Conservation (phyloP, 2,329 filamentous ascomycete genomes). For the Rutstroemia sp. region DNA sequence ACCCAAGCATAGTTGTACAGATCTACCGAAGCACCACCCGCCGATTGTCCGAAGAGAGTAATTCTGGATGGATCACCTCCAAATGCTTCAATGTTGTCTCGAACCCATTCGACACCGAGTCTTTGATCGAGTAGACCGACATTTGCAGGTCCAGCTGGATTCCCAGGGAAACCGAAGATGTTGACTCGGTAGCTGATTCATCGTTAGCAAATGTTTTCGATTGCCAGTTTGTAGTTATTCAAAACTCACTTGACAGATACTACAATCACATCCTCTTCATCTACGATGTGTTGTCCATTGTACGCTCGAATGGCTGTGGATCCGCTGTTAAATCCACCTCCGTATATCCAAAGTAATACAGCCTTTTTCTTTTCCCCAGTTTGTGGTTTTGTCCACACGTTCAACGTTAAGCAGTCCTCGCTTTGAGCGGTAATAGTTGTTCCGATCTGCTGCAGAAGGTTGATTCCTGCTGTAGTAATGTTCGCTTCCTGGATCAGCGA, state of each 20-base stretch:
- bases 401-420: slow-evolving; percentile 35
- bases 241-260: slow-evolving; percentile 39
- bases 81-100: slow-evolving; percentile 50
- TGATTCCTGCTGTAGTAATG: not conserved
- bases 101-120: slow-evolving; percentile 51
- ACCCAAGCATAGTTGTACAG: slow-evolving; percentile 28
- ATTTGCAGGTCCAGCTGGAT: slow-evolving; percentile 35
- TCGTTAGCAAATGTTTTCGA: not conserved
- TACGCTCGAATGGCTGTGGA: slow-evolving; percentile 33
- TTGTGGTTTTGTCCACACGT: slow-evolving; percentile 32
- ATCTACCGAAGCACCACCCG: slow-evolving; percentile 47
- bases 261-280: slow-evolving; percentile 37
- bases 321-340: slow-evolving; percentile 33
- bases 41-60: slow-evolving; percentile 47
- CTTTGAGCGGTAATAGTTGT: slow-evolving; percentile 3
- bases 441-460: not conserved
- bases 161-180: slow-evolving; percentile 34
- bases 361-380: slow-evolving; percentile 28
- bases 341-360: slow-evolving; percentile 37
- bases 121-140: slow-evolving; percentile 57
- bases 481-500: not conserved
- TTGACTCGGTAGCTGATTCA: slow-evolving; percentile 31
- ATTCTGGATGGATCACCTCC: slow-evolving; percentile 51
- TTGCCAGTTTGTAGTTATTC: slow-evolving; percentile 10
- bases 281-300: slow-evolving; percentile 35